phyloP scores from a whole-genome alignment of 768 basidiomycete genomes.

The Sistotremastrum suecicum region DNA sequence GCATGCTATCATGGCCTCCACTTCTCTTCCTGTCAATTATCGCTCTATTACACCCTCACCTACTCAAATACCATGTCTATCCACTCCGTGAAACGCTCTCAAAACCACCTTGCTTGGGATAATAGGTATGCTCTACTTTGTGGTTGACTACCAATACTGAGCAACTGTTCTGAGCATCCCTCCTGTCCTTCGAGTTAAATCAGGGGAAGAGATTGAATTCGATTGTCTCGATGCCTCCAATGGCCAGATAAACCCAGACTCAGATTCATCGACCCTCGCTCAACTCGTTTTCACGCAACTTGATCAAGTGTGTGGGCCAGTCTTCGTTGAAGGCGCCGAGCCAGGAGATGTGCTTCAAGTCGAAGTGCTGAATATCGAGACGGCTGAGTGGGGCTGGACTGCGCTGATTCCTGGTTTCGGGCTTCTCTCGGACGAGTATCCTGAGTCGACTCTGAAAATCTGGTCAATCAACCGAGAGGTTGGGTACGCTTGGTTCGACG shows the following conservation, averaged over 20 bases:
- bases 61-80: constrained; percentile 25
- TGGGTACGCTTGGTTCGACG: constrained; percentile 38
- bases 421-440: constrained; percentile 37
- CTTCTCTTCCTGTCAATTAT: too few species aligned
- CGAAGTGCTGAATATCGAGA: constrained; percentile 37
- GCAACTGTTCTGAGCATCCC: constrained; percentile 25
- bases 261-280: constrained; percentile 22
- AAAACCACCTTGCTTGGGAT: constrained; percentile 46
- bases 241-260: constrained; percentile 35
- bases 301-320: constrained; percentile 47
- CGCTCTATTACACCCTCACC: too few species aligned
- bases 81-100: constrained; percentile 37
- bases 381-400: constrained; percentile 52
- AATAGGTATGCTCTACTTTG: constrained; percentile 27
- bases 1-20: too few species aligned
- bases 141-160: not conserved
- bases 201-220: constrained; percentile 40
- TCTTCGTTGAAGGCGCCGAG: constrained; percentile 34
- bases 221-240: constrained; percentile 54
- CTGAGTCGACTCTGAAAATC: constrained; percentile 36
- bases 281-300: constrained; percentile 32
- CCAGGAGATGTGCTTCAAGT: constrained; percentile 48
- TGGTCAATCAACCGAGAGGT: constrained; percentile 31
- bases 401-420: constrained; percentile 46
- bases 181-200: constrained; percentile 33